phyloP scores from a whole-genome alignment of 345 rosid species.

The Mangifera indica region DNA sequence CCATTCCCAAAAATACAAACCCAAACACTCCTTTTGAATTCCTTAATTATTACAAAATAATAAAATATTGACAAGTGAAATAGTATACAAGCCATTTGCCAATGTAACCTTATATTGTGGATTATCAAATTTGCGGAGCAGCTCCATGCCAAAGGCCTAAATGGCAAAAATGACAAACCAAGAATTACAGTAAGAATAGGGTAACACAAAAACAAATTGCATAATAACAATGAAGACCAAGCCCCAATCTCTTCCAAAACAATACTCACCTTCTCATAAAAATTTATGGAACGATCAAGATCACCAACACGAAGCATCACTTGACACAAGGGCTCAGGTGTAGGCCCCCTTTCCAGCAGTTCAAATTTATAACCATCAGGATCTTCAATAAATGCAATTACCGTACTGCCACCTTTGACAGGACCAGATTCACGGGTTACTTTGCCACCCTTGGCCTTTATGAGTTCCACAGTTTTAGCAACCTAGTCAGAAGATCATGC shows the following conservation, averaged over 20 bases:
- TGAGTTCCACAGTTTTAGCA: slow-evolving; percentile 76
- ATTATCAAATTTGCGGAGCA: slow-evolving; percentile 82
- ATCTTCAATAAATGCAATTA: slow-evolving; percentile 92
- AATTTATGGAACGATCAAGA: slow-evolving; percentile 82
- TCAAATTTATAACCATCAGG: slow-evolving; percentile 98
- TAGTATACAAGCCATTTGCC: neutral
- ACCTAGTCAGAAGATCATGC: slow-evolving; percentile 45
- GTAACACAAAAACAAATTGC: slow-evolving; percentile 6
- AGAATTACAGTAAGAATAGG: slow-evolving; percentile 8
- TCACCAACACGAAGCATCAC: slow-evolving; percentile 99
- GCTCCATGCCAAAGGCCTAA: slow-evolving; percentile 98
- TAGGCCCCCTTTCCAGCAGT: slow-evolving; percentile 92
- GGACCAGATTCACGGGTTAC: slow-evolving; percentile 91
- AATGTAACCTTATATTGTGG: slow-evolving; percentile 83
- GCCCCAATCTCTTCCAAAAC: neutral
- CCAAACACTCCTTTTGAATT: neutral
- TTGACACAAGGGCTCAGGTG: slow-evolving; percentile 97
- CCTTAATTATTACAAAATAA: neutral
- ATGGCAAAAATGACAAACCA: slow-evolving; percentile 17
- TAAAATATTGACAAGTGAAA: neutral
- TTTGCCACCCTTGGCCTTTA: slow-evolving; percentile 89
- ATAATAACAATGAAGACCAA: neutral
- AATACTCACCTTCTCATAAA: slow-evolving; percentile 80
- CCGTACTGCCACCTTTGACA: slow-evolving; percentile 84
- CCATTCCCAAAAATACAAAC: neutral